These are phyloP conservation scores for Gynostemma pentaphyllum DNA, from an alignment of 306 rosid species.

Conservation along the genomic window DNA sequence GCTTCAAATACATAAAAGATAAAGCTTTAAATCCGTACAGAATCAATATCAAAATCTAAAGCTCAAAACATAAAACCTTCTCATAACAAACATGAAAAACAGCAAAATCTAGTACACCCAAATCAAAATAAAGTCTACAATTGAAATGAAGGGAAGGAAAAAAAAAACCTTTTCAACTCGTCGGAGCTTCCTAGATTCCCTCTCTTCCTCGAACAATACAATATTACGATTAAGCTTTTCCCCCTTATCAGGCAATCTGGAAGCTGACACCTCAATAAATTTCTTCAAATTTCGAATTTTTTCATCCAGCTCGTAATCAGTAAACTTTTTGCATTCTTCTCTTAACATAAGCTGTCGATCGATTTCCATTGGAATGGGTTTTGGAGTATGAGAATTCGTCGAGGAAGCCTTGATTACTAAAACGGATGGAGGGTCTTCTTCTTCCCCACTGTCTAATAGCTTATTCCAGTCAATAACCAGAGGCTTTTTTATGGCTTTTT, in stretches of 20 bases:
- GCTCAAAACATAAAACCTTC: not conserved
- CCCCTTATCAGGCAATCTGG: conserved; percentile 41
- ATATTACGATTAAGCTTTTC: conserved; percentile 25
- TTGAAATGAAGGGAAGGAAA: not conserved
- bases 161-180: conserved; percentile 16
- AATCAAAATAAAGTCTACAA: not conserved
- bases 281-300: conserved; percentile 16
- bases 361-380: conserved; percentile 10
- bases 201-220: conserved; percentile 26
- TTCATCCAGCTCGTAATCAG: conserved; percentile 28
- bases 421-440: conserved; percentile 18
- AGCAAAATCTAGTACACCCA: not conserved
- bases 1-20: too few species aligned
- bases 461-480: conserved; percentile 20
- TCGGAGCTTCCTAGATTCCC: conserved; percentile 22
- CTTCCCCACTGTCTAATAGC: conserved; percentile 10
- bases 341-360: conserved; percentile 12
- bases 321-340: not conserved
- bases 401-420: conserved; percentile 16
- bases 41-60: not conserved
- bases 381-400: not conserved
- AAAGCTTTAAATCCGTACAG: not conserved
- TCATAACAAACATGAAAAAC: not conserved
- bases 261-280: not conserved
- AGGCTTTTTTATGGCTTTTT: conserved; percentile 8